Evolutionary conservation across 2,329 filamentous ascomycete genomes (phyloP), one percentile per base, ranked within the genome.

Genomic region (Botrytis tulipae): DNA sequence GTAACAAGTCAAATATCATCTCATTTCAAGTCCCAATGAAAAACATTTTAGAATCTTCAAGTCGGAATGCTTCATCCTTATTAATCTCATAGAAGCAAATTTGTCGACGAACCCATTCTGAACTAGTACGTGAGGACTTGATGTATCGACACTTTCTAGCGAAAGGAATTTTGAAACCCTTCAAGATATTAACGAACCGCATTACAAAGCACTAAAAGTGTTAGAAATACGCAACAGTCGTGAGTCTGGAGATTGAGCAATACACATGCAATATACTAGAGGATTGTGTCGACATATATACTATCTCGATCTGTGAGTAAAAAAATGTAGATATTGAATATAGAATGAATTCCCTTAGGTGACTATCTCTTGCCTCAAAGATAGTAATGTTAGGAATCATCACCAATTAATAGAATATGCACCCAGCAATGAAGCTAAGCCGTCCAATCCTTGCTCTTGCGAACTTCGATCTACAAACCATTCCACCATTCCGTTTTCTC

Each of bases 401-500:
- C 16, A 12, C 16, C 10, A 10, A 35, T 35, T 14, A 32, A 12
- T 22, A 44, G 8, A 5, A 22, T 44, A 42, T 29, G 29, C 42
- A 44, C 25, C 14, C 46, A 44, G 29, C 44, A 22, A 25, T 25
- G 20, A 61, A 20, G 18, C 35, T 14, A 14, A 40, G 14, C 40
- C 6, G 12, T 32, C 14, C 0, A 57, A 32, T 29, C 16, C 2
- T 57, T 14, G 51, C 51, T 57, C 51, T 44, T 9, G 7, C 9
- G 29, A 18, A 20, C 37, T 1, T 3, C 18, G 32, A 68, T n/a
- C 37, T 70, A 92, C 74, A 93, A 74, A 0, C 91, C 91, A 73
- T 85, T 86, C 91, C 91, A 93, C 85, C 89, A 92, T 75, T 86
- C 86, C 3, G 89, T 90, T 84, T 90, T 87, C 25, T 81, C 82